Evolutionary conservation across 2,329 filamentous ascomycete species (phyloP), one percentile per base, ranked within the genome.

Genomic region (Diaporthe batatas): DNA sequence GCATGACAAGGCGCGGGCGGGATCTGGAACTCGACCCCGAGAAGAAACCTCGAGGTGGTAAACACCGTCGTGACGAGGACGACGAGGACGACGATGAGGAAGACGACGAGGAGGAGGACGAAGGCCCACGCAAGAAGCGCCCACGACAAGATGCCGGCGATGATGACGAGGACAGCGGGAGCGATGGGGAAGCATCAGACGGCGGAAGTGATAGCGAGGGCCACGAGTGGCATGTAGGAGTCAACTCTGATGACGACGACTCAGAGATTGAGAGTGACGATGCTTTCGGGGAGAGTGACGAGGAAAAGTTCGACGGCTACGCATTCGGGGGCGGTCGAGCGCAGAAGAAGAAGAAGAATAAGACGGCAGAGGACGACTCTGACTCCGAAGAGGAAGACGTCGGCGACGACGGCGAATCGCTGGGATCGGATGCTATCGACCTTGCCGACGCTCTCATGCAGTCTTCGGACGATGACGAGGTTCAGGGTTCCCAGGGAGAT

Each of bases 201-300:
- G 91, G 92, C 75, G 94, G 93, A 12, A 95, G 92, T 77, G 95
- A 98, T 79, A 94, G 92, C 74, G 93, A 95, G 74, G 95, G 94
- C 29, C 93, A 97, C 78, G 91, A 93, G 79, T 98, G 94, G 94
- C 91, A 88, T 65, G 86, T 97, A 67, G 95, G 95, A 34, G 86
- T 90, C 7, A 86, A 85, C 29, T 84, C 84, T 21, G 87, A 88
- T 42, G 89, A 91, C 49, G 87, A 91, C 25, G 90, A 91, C 76
- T 91, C 89, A 6, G 90, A 91, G 73, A 88, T 91, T 69, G 90
- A 91, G 76, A 90, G 88, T 77, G 90, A 91, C 79, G 94, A 97
- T 78, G 95, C 96, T 2, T 94, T 98, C 86, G 94, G 94, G 4
- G 92, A 94, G 76, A 96, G 94, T 78, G 95, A 98, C 78, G 92